These are phyloP conservation scores for Calycina marina DNA, from an alignment of 2,329 filamentous ascomycete species.

Conservation along the genomic window DNA sequence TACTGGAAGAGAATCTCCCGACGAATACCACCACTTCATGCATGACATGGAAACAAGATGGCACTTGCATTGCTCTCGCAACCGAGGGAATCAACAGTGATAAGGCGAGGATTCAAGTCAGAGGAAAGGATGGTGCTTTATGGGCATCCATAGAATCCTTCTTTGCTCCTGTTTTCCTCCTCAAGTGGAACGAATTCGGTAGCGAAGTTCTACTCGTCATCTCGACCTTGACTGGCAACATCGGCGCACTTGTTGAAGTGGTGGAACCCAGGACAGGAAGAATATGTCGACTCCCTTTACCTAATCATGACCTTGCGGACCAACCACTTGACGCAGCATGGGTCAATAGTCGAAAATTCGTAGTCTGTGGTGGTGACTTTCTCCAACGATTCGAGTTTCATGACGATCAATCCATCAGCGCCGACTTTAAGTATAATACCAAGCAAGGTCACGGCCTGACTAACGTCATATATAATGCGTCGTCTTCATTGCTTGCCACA, in stretches of 20 bases:
- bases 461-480: slow-evolving; percentile 40
- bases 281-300: no score
- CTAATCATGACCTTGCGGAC: slow-evolving; percentile 34
- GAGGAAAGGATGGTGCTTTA: slow-evolving; percentile 36
- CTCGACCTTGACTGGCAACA: no score
- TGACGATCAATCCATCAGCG: slow-evolving; percentile 29
- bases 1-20: slow-evolving; percentile 40
- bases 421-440: slow-evolving; percentile 35
- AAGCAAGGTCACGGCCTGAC: slow-evolving; percentile 38
- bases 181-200: slow-evolving; percentile 51
- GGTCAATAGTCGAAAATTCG: slow-evolving; percentile 42
- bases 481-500: slow-evolving; percentile 39
- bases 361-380: slow-evolving; percentile 42
- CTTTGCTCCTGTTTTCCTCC: slow-evolving; percentile 46
- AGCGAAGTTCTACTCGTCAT: no score
- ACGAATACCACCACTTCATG: slow-evolving; percentile 39
- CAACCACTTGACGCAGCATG: slow-evolving; percentile 44
- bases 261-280: no score
- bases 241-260: no score
- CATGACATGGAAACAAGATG: slow-evolving; percentile 45
- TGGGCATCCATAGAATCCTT: slow-evolving; percentile 39
- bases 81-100: slow-evolving; percentile 36
- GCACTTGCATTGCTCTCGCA: slow-evolving; percentile 40
- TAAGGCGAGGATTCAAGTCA: slow-evolving; percentile 36
- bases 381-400: slow-evolving; percentile 34